A percentile compares a stretch with the other conserved stretches of the same genome.
Conservation (phyloP, 1,284 basidiomycete species). For the Leccinum pachyderme region DNA sequence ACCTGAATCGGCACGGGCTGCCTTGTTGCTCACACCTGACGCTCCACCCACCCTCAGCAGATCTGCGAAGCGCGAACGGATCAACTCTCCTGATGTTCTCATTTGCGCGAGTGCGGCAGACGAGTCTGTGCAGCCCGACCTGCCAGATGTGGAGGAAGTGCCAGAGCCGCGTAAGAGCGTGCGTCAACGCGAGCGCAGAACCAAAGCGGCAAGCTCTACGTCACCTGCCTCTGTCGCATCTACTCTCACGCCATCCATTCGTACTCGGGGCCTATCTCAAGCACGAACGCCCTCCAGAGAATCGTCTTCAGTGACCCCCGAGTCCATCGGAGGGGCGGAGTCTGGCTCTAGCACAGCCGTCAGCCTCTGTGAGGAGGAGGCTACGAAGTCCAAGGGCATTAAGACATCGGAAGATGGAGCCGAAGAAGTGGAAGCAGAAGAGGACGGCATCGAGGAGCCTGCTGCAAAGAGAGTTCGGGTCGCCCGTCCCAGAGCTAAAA, state of each 20-base stretch:
- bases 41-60: conserved; percentile 6
- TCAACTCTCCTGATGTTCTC: conserved; percentile 19
- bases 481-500: conserved; percentile 27
- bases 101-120: conserved; percentile 6
- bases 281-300: conserved; percentile 19
- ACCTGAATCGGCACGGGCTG: background rate
- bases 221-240: conserved; percentile 31
- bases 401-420: conserved; percentile 13
- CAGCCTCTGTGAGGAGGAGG: conserved; percentile 32
- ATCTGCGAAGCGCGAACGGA: conserved; percentile 22
- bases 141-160: conserved; percentile 21
- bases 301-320: conserved; percentile 25
- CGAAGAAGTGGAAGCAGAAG: conserved; percentile 18
- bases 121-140: conserved; percentile 14
- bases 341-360: conserved; percentile 35
- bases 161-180: conserved; percentile 29
- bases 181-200: conserved; percentile 30
- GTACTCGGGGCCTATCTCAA: conserved; percentile 24
- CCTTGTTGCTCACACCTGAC: conserved; percentile 25
- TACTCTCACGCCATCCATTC: conserved; percentile 32
- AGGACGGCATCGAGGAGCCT: conserved; percentile 14
- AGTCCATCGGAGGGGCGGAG: conserved; percentile 28
- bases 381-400: conserved; percentile 19
- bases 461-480: conserved; percentile 20
- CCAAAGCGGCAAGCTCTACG: conserved; percentile 14